Percentiles rank a stretch among this genome's conserved stretches.
Conservation (phyloP, 75 land plant genomes). For the Gnetum montanum region DNA sequence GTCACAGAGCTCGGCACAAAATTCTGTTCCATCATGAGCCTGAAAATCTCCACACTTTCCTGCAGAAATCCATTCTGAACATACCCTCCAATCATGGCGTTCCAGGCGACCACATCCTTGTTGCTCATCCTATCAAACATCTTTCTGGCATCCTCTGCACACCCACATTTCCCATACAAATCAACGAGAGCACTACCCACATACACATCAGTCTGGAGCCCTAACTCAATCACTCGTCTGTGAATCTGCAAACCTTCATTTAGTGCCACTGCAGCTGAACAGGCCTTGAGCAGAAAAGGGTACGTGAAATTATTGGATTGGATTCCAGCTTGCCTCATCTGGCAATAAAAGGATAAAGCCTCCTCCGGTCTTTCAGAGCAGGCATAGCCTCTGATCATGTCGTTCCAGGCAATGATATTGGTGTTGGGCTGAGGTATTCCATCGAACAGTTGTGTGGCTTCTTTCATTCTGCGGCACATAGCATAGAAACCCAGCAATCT, state of each 20-base stretch:
- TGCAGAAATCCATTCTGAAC: neutral
- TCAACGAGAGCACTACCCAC: constrained; percentile 22
- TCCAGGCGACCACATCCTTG: constrained; percentile 36
- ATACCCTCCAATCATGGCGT: constrained; percentile 15
- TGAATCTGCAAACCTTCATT: constrained; percentile 17
- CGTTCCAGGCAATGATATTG: constrained; percentile 30
- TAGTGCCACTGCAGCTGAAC: constrained; percentile 19
- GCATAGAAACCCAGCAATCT: constrained; percentile 22
- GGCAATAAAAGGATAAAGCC: constrained; percentile 21
- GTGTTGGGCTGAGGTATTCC: constrained; percentile 21
- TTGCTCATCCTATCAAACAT: constrained; percentile 27
- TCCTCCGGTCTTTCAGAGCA: constrained; percentile 17
- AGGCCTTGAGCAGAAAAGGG: constrained; percentile 36
- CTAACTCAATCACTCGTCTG: constrained; percentile 7
- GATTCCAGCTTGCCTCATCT: constrained; percentile 16
- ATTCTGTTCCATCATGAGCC: constrained; percentile 1
- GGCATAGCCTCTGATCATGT: constrained; percentile 31
- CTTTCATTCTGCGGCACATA: constrained; percentile 14
- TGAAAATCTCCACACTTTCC: neutral
- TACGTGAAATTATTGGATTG: constrained; percentile 20
- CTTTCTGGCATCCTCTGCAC: constrained; percentile 3
- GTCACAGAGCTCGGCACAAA: constrained; percentile 37
- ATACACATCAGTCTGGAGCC: constrained; percentile 15
- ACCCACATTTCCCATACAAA: constrained; percentile 25
- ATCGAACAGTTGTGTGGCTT: constrained; percentile 15